Evolutionary conservation across 768 basidiomycete genomes (phyloP), one percentile per base, ranked within the genome.

Genomic region (Boletus pseudopeckii): DNA sequence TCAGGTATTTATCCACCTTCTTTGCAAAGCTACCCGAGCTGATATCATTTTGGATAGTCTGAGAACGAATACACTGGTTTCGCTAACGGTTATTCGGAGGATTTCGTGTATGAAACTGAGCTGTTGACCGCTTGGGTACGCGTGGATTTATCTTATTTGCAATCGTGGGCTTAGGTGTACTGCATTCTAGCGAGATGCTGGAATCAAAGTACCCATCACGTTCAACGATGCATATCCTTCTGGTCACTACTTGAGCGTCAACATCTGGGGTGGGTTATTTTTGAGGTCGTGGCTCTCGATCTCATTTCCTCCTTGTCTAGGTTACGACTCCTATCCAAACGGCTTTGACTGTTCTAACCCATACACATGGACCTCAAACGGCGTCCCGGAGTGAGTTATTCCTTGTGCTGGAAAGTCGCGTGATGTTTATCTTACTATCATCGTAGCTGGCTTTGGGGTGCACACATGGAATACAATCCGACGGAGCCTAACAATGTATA

Each of bases 281-380:
- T 45, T 37, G 30, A 48, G n/a, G 28, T 34, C 18, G 17, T 33
- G 5, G 26, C 43, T 17, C 24, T 41, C 13, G 20, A 46, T 28
- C 53, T 55, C 33, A 52, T 30, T 37, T 32, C 28, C 8, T 32
- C 13, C 37, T 38, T 34, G 11, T 45, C 32, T 45, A 67, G 61
- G 60, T 20, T 61, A 62, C 17, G 64, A 66, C 9, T 56, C 48
- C 26, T 81, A 81, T 55, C 78, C 79, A 2, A 77, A 80, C 51
- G 77, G 78, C 1, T 83, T 83, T 57, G 79, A 83, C 60, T 83
- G 82, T 58, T 72, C 75, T 1, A 54, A 76, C 51, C 79, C 81
- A 1, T 57, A 75, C 39, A 65, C 57, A 8, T 82, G 82, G 82
- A 55, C 68, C 15, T 46, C 77, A 1, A 63, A 72, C 46, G 75